Evolutionary conservation across 2,329 filamentous ascomycete genomes (phyloP).

Genomic region (Penicillium sp.): DNA sequence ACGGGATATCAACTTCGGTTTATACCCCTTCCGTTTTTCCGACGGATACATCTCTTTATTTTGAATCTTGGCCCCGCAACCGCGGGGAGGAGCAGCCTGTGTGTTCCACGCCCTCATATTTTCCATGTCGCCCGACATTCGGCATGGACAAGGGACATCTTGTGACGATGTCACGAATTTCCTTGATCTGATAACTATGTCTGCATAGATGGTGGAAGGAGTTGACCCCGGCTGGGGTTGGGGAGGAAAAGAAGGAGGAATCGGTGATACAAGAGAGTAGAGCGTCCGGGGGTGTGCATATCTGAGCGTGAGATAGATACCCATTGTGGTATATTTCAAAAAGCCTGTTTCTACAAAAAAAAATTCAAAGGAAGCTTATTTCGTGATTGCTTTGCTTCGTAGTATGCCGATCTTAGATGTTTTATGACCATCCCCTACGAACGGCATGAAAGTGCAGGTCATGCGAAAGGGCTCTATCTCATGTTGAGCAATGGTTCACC

Average conservation of each 20-base stretch:
- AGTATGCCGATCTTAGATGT: no score
- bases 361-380: constrained; percentile 26
- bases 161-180: constrained; percentile 29
- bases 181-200: constrained; percentile 15
- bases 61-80: constrained; percentile 1
- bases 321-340: constrained; percentile 17
- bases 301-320: constrained; percentile 6
- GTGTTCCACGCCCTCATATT: constrained; percentile 6
- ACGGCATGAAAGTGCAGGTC: no score
- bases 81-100: background rate
- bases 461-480: no score
- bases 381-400: background rate
- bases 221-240: background rate
- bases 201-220: constrained; percentile 16
- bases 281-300: background rate
- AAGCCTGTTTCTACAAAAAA: constrained; percentile 28
- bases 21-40: constrained; percentile 19
- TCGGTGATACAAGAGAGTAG: background rate
- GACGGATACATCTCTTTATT: constrained; percentile 10
- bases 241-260: background rate
- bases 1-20: constrained; percentile 18
- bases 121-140: constrained; percentile 8
- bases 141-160: constrained; percentile 15
- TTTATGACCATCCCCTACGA: no score
- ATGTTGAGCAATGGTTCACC: no score